A percentile compares a stretch with the other conserved stretches of the same genome.
phyloP scores from a whole-genome alignment of 257 asterid genomes.

The Nicotiana noctiflora region DNA sequence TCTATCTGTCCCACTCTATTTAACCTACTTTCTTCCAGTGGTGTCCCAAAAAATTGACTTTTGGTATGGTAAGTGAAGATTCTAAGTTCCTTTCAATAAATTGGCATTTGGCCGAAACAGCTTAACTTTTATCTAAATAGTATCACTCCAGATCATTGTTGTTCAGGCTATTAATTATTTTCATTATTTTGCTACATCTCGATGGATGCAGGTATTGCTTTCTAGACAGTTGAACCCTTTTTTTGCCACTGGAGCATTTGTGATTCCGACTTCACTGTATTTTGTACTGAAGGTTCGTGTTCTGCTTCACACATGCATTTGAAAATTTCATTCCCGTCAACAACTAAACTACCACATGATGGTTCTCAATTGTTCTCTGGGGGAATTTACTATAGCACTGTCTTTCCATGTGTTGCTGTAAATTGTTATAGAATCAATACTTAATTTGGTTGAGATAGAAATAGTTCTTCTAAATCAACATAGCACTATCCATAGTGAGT shows the following conservation, averaged over 20 bases:
- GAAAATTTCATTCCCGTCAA: not conserved
- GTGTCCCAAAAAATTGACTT: not conserved
- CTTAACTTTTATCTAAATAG: not conserved
- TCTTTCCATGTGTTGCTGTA: not conserved
- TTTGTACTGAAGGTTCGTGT: slow-evolving; percentile 66
- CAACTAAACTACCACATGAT: not conserved
- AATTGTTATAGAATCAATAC: not conserved
- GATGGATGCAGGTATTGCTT: slow-evolving; percentile 61
- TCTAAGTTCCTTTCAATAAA: not conserved
- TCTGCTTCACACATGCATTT: not conserved
- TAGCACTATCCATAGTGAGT: not conserved
- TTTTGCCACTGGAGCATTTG: slow-evolving; percentile 74
- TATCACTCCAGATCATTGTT: not conserved
- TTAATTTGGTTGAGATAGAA: not conserved
- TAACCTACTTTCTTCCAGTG: not conserved
- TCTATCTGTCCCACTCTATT: not conserved
- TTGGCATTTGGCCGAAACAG: slow-evolving; percentile 1
- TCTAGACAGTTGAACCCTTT: slow-evolving; percentile 56
- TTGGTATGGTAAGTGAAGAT: not conserved
- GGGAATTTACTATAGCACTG: not conserved
- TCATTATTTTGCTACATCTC: not conserved
- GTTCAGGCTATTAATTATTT: not conserved
- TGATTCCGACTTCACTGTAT: slow-evolving; percentile 77
- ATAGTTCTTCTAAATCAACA: not conserved
- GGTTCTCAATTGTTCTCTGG: not conserved